Base-by-base conservation (phyloP, 1,139 yeast species). In the Lodderomyces theae region DNA sequence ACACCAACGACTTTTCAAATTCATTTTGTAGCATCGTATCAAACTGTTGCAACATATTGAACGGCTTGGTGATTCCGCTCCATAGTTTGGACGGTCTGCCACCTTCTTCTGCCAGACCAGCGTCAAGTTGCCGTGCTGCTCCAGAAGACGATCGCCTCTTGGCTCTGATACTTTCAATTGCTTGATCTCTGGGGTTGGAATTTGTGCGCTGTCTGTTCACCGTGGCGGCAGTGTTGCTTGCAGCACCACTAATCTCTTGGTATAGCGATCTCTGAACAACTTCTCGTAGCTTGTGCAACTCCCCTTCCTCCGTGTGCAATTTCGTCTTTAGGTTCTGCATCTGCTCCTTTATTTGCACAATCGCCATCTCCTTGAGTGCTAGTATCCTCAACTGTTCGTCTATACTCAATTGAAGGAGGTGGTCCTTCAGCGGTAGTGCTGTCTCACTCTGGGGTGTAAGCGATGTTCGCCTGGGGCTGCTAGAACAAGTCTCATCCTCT, bases 21-120 rank as follows among this genome's bases (percentile, higher is more conserved):
- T 83, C 90, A 42, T 70, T 74, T 53, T 79, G 87, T 22, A 84
- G 63, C 62, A 82, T 69, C 38, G 76, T 77, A 57, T 84, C 92
- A 52, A 84, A 74, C 47, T 81, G 88, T 50, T 81, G 86, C 34
- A 84, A 69, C 43, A 82, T 66, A 33, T 70, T 76, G 36, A 83
- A 65, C 1, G 90, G 87, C 50, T 77, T 82, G 11, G 79, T 39
- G 23, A 50, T 35, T 11, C 51, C 51, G 30, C 41, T 48, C 77
- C 79, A 59, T 18, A 71, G 40, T 24, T 61, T 56, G 21, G 66
- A 60, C 7, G 49, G 28, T 48, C 50, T 7, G 41, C 17, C 12
- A 16, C 32, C 16, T 32, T 38, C 19, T 38, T 36, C 33, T 30
- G 34, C 21, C 32, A 13, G 32, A 15, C 26, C 28, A 17, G 8